Evolutionary conservation across 2,329 filamentous ascomycete genomes (phyloP).

Genomic region (Penicillium oxalicum): DNA sequence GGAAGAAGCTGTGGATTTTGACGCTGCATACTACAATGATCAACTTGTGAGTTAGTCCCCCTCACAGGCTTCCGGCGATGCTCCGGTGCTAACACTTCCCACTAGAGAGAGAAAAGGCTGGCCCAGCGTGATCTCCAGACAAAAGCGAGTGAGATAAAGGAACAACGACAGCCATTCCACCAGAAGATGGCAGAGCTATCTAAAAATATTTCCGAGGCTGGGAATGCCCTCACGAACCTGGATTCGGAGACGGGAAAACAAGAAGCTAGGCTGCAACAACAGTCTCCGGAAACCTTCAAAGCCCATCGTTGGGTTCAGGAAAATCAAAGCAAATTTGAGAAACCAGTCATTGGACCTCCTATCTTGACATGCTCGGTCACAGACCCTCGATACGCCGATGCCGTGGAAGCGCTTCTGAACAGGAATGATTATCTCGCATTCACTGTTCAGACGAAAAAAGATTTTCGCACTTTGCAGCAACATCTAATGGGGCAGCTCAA

Average conservation of each 20-base stretch:
- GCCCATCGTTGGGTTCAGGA: slow-evolving; percentile 79
- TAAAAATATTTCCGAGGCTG: slow-evolving; percentile 35
- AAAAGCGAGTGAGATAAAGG: slow-evolving; percentile 40
- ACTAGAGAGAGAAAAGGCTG: slow-evolving; percentile 52
- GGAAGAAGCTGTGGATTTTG: slow-evolving; percentile 60
- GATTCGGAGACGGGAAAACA: slow-evolving; percentile 72
- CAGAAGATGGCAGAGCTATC: slow-evolving; percentile 33
- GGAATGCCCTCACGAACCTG: slow-evolving; percentile 53
- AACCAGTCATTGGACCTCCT: slow-evolving; percentile 73
- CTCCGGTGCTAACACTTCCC: slow-evolving; percentile 12
- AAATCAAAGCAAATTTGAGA: slow-evolving; percentile 63
- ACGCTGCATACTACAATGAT: slow-evolving; percentile 64
- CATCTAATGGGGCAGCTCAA: slow-evolving; percentile 58
- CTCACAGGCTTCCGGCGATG: slow-evolving; percentile 8
- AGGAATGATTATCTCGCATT: slow-evolving; percentile 55
- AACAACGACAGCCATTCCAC: slow-evolving; percentile 27
- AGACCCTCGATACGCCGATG: slow-evolving; percentile 59
- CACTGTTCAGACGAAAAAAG: slow-evolving; percentile 67
- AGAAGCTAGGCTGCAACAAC: slow-evolving; percentile 55
- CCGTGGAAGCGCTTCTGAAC: slow-evolving; percentile 54
- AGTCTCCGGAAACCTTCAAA: slow-evolving; percentile 58
- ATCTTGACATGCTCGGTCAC: slow-evolving; percentile 75
- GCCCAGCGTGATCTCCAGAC: slow-evolving; percentile 31
- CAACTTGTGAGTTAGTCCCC: slow-evolving; percentile 54
- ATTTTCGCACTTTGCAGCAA: slow-evolving; percentile 67